Percentiles rank a stretch among this genome's conserved stretches.
Conservation (phyloP, 495 filamentous ascomycete species). For the Geopyxis carbonaria region DNA sequence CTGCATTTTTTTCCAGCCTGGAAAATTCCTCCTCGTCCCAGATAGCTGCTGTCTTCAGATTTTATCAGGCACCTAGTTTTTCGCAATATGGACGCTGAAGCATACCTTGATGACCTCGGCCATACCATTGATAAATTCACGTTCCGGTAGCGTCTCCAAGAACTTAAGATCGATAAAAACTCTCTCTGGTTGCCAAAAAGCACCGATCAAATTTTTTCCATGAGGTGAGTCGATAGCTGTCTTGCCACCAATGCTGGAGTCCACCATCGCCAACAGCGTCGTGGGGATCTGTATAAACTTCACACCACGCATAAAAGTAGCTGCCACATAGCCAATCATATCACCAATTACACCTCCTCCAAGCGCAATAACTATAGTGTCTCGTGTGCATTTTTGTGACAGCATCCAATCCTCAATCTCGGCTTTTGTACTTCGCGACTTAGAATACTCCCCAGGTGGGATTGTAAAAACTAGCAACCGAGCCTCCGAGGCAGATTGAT, state of each 20-base stretch:
- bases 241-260: constrained; percentile 96
- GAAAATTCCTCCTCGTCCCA: constrained; percentile 81
- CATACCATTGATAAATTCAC: constrained; percentile 98
- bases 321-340: constrained; percentile 89
- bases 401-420: constrained; percentile 98
- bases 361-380: constrained; percentile 85
- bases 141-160: constrained; percentile 71
- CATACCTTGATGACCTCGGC: constrained; percentile 79
- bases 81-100: neutral
- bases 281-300: constrained; percentile 94
- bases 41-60: constrained; percentile 65
- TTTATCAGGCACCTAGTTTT: neutral
- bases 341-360: constrained; percentile 98
- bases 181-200: constrained; percentile 88
- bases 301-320: constrained; percentile 96
- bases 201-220: constrained; percentile 89
- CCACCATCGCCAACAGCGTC: constrained; percentile 89
- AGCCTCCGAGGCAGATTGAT: constrained; percentile 33
- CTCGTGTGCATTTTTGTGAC: constrained; percentile 72
- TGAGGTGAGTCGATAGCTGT: constrained; percentile 94
- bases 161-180: constrained; percentile 92
- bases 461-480: constrained; percentile 75
- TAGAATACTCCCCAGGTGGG: constrained; percentile 81
- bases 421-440: constrained; percentile 79
- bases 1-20: constrained; percentile 64